A percentile compares a stretch with the other conserved stretches of the same genome.
phyloP scores from a whole-genome alignment of 2,329 filamentous ascomycete genomes.

The Apiospora pterosperma region DNA sequence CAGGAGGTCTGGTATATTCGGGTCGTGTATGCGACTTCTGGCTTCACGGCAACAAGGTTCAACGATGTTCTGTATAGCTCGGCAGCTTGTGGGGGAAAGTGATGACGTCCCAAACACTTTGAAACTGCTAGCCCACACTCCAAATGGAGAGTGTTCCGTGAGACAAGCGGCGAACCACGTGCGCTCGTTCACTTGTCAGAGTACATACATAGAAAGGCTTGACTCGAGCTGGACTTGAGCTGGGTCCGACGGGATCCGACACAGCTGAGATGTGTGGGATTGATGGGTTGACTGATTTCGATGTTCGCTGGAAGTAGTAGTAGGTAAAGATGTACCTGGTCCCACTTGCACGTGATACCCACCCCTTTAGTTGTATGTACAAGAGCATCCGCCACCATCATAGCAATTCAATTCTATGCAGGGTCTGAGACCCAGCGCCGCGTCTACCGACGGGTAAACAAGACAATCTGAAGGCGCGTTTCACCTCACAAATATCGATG shows the following conservation, averaged over 20 bases:
- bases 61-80: not conserved
- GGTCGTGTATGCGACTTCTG: not conserved
- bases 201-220: not conserved
- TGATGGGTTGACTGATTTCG: not conserved
- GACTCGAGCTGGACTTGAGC: not conserved
- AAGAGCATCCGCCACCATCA: not conserved
- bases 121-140: not conserved
- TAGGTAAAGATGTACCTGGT: not conserved
- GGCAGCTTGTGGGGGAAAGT: not conserved
- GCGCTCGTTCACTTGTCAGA: not conserved
- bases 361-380: not conserved
- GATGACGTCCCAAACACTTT: slow-evolving; percentile 1
- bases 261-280: not conserved
- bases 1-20: not conserved
- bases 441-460: not conserved
- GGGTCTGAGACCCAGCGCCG: not conserved
- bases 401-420: not conserved
- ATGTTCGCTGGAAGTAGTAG: not conserved
- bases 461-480: not conserved
- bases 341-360: not conserved
- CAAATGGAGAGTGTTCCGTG: not conserved
- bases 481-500: not conserved
- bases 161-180: not conserved
- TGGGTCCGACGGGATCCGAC: not conserved
- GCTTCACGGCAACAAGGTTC: not conserved